phyloP scores from a whole-genome alignment of 75 land plant species.

The Chamaecyparis obtusa region DNA sequence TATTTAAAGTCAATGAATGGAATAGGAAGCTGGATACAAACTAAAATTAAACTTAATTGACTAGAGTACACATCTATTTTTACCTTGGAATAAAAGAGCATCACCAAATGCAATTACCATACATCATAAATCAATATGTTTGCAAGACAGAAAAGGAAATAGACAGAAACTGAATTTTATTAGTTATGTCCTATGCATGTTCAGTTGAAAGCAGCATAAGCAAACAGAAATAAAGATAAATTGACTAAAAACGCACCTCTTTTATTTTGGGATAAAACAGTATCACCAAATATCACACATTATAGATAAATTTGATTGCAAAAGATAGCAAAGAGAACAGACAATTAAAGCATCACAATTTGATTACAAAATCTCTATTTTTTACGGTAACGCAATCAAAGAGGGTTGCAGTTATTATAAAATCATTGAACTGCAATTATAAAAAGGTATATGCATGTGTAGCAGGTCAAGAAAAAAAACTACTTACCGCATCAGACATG shows the following conservation, averaged over 20 bases:
- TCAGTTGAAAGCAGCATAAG: no score
- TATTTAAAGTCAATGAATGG: no score
- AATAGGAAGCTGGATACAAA: no score
- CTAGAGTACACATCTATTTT: no score
- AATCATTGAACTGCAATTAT: neutral
- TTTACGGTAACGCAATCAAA: neutral
- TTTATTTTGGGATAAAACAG: neutral
- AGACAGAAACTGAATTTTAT: no score
- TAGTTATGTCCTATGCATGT: no score
- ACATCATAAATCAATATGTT: neutral
- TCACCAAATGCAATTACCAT: neutral
- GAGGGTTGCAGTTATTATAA: neutral
- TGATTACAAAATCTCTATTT: neutral
- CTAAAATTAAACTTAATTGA: no score
- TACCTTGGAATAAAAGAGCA: neutral
- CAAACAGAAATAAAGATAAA: no score
- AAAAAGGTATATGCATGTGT: neutral
- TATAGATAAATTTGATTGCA: neutral
- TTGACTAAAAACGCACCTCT: no score
- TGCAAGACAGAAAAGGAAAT: neutral
- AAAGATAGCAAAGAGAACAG: neutral
- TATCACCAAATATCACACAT: neutral
- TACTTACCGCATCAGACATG: slow-evolving; percentile 83
- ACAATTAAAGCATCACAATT: neutral
- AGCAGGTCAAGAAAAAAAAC: slow-evolving; percentile 3